Evolutionary conservation across 2,329 filamentous ascomycete genomes (phyloP).

Genomic region (Apiospora malaysiana): DNA sequence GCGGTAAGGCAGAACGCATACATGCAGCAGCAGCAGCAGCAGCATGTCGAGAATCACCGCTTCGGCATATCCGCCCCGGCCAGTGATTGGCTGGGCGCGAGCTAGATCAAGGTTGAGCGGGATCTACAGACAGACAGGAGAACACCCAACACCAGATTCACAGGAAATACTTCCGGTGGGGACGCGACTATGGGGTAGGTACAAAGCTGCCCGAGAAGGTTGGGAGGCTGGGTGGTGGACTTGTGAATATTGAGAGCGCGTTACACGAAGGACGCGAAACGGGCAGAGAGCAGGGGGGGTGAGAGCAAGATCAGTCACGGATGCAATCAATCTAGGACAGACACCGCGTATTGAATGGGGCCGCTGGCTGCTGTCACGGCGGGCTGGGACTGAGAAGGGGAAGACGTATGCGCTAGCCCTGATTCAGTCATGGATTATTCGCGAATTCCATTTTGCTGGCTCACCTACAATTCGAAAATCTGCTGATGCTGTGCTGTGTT

Average conservation of each 20-base stretch:
- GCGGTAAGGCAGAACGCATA: neutral
- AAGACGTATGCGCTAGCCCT: neutral
- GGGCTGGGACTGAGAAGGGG: neutral
- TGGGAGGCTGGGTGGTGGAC: constrained; percentile 7
- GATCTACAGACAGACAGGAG: constrained; percentile 1
- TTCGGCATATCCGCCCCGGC: neutral
- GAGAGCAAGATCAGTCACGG: neutral
- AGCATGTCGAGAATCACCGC: neutral
- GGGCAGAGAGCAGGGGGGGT: neutral
- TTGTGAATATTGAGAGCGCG: neutral
- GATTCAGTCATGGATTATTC: neutral
- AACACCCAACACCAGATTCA: neutral
- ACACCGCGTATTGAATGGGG: neutral
- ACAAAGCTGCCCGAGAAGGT: neutral
- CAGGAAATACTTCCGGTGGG: neutral
- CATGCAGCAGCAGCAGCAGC: no score
- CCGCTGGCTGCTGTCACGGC: neutral
- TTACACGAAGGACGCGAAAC: neutral
- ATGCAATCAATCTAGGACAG: neutral
- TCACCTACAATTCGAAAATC: constrained; percentile 10
- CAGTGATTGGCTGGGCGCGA: neutral
- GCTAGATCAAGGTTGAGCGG: neutral
- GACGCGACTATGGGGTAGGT: neutral
- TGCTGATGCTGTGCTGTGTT: constrained; percentile 11
- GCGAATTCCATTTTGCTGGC: neutral